Conservation (phyloP, 495 filamentous ascomycete species). For the Neurospora africana region DNA sequence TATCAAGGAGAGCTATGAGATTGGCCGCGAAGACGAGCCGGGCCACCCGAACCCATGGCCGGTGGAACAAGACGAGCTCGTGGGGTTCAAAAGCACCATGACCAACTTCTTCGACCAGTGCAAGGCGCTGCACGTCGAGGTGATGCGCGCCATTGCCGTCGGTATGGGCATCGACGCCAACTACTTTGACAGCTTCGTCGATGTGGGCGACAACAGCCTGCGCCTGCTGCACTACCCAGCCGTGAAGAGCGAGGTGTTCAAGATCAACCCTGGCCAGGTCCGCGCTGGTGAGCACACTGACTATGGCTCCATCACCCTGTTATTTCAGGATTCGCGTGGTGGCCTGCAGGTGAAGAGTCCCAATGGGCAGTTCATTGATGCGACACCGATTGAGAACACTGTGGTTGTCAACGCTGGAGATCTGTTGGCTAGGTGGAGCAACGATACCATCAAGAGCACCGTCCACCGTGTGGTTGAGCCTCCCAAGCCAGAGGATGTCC, state of each 20-base stretch:
- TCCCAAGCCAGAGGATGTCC: conserved; percentile 37
- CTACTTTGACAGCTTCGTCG: conserved; percentile 71
- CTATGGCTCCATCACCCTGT: conserved; percentile 76
- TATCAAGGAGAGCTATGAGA: conserved; percentile 77
- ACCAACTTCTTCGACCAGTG: conserved; percentile 58
- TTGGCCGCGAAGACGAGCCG: conserved; percentile 62
- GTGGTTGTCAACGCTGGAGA: conserved; percentile 91
- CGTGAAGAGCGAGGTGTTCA: conserved; percentile 57
- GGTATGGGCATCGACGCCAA: conserved; percentile 62
- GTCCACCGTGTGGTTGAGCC: conserved; percentile 87
- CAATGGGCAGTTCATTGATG: conserved; percentile 69
- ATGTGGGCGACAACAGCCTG: conserved; percentile 72
- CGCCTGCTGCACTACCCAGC: conserved; percentile 83
- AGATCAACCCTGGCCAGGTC: conserved; percentile 60
- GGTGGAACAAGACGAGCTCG: conserved; percentile 45
- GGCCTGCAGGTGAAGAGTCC: conserved; percentile 78
- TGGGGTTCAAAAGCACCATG: conserved; percentile 64
- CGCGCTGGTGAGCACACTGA: conserved; percentile 81
- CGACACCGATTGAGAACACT: conserved; percentile 69
- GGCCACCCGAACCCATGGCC: conserved; percentile 77
- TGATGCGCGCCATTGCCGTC: conserved; percentile 84
- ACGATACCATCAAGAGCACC: conserved; percentile 80
- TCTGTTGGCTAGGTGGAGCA: conserved; percentile 79
- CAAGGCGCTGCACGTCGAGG: conserved; percentile 60
- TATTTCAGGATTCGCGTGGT: conserved; percentile 80